These are phyloP conservation scores for Phycomyces nitens DNA, from an alignment of 192 early-diverging fungal species.

Conservation along the genomic window DNA sequence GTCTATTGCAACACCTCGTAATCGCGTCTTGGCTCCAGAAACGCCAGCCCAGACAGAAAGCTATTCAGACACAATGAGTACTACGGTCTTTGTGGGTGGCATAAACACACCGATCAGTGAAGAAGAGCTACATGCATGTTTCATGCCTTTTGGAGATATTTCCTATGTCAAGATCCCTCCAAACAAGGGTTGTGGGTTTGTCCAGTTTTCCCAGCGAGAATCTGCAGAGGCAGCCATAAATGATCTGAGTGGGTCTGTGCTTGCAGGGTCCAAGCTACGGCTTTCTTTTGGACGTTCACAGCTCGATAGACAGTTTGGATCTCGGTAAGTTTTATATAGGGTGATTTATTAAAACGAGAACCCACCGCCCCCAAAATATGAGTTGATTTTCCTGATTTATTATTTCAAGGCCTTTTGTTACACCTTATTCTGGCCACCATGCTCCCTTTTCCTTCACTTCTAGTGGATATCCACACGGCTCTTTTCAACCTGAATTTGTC, in stretches of 20 bases:
- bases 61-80: constrained; percentile 5
- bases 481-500: constrained; percentile 2
- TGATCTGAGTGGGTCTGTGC: constrained; percentile 13
- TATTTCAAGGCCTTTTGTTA: background rate
- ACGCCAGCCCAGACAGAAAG: too few species aligned
- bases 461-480: background rate
- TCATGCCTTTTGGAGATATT: constrained; percentile 9
- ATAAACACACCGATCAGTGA: constrained; percentile 12
- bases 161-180: constrained; percentile 12
- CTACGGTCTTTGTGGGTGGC: constrained; percentile 16
- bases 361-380: too few species aligned
- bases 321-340: background rate
- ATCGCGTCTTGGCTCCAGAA: too few species aligned
- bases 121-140: constrained; percentile 16
- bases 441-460: background rate
- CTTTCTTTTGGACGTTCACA: constrained; percentile 19
- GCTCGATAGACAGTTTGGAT: constrained; percentile 3
- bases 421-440: background rate
- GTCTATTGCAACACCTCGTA: constrained; percentile 8
- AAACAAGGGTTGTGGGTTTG: constrained; percentile 11
- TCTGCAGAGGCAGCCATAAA: constrained; percentile 9
- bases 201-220: constrained; percentile 5
- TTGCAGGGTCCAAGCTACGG: constrained; percentile 13
- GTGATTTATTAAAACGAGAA: background rate
- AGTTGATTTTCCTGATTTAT: too few species aligned